Evolutionary conservation across 179 eudicot species (phyloP).

Genomic region (Sideroxylon spinosum): DNA sequence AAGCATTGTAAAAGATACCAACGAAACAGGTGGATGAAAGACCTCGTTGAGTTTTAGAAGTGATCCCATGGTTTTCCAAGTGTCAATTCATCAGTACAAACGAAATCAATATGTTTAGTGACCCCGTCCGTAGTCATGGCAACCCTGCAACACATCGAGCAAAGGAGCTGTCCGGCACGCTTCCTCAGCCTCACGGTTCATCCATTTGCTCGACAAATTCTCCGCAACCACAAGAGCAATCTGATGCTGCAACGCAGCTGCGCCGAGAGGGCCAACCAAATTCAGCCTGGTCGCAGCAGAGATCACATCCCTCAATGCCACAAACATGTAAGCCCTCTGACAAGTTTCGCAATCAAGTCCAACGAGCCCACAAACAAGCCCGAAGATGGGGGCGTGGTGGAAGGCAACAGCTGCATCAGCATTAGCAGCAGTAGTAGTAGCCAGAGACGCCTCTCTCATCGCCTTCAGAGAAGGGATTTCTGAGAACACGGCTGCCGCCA

Average conservation of each 20-base stretch:
- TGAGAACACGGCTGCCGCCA: constrained; percentile 62
- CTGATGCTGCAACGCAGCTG: constrained; percentile 70
- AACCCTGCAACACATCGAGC: constrained; percentile 79
- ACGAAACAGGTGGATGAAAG: background rate
- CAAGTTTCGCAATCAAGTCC: constrained; percentile 47
- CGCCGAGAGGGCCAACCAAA: constrained; percentile 78
- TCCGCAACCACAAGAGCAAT: constrained; percentile 50
- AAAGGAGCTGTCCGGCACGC: constrained; percentile 81
- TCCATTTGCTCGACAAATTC: constrained; percentile 58
- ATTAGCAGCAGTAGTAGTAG: constrained; percentile 1
- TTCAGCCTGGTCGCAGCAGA: constrained; percentile 91
- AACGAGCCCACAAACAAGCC: constrained; percentile 70
- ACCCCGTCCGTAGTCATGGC: constrained; percentile 57
- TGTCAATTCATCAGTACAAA: no score
- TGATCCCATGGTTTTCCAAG: no score
- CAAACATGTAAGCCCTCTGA: constrained; percentile 71
- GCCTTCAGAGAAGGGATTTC: constrained; percentile 60
- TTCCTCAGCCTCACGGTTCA: constrained; percentile 58
- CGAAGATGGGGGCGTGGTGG: constrained; percentile 89
- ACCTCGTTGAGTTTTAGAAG: no score
- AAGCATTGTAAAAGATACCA: background rate
- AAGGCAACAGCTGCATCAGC: constrained; percentile 29
- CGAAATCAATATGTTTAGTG: no score
- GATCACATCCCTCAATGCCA: constrained; percentile 64
- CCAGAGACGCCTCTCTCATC: constrained; percentile 53